phyloP scores from a whole-genome alignment of 1,284 basidiomycete species.

The Inonotus obliquus region DNA sequence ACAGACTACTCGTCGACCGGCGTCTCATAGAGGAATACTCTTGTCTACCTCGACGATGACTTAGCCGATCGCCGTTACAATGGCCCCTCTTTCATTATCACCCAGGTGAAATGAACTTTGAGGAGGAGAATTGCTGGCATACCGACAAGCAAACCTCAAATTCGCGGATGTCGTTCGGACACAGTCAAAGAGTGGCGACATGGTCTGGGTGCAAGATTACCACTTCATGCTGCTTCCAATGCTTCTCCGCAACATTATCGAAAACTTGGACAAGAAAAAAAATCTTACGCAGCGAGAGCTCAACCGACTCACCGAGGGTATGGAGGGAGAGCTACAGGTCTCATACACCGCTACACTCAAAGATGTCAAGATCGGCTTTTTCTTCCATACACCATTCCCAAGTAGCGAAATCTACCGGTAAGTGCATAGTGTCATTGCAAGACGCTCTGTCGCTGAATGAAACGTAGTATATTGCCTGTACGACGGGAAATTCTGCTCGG shows the following conservation, averaged over 20 bases:
- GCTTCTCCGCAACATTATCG: constrained; percentile 85
- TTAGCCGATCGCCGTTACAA: constrained; percentile 98
- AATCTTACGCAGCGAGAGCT: constrained; percentile 66
- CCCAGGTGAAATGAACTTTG: constrained; percentile 99
- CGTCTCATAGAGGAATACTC: constrained; percentile 92
- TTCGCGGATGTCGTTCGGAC: constrained; percentile 88
- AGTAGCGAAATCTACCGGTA: constrained; percentile 97
- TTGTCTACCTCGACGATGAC: constrained; percentile 97
- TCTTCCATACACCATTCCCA: constrained; percentile 98
- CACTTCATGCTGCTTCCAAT: constrained; percentile 98
- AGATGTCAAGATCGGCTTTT: constrained; percentile 92
- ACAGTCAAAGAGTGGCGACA: constrained; percentile 78
- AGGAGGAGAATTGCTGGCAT: constrained; percentile 97
- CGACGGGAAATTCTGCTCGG: constrained; percentile 95
- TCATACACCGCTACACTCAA: constrained; percentile 37
- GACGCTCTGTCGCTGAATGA: neutral
- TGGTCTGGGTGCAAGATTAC: constrained; percentile 99
- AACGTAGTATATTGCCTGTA: constrained; percentile 84
- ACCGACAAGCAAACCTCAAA: constrained; percentile 92
- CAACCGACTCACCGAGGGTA: constrained; percentile 71
- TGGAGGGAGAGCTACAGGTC: constrained; percentile 52
- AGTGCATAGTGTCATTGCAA: constrained; percentile 24
- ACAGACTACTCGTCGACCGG: constrained; percentile 81
- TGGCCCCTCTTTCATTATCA: constrained; percentile 99
- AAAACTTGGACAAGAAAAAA: constrained; percentile 58